A percentile compares a stretch with the other conserved stretches of the same genome.
Conservation (phyloP, 345 rosid species). For the Dovyalis caffra region DNA sequence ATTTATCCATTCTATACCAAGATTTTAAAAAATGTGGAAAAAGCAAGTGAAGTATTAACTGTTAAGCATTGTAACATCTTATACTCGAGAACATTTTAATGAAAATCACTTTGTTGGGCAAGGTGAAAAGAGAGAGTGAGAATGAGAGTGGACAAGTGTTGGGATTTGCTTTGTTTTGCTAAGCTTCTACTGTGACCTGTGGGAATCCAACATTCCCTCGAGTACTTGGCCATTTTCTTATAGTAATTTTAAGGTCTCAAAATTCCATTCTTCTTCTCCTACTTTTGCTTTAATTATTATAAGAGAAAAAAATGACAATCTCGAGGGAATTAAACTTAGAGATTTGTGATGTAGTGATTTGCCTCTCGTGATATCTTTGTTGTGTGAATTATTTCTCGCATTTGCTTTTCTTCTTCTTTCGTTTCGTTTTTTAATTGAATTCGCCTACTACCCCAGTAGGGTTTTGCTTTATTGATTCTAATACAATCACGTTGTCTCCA, state of each 20-base stretch:
- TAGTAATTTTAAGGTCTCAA: conserved; percentile 7
- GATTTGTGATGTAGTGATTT: conserved; percentile 30
- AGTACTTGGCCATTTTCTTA: conserved; percentile 24
- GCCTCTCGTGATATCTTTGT: conserved; percentile 34
- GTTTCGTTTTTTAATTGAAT: not conserved
- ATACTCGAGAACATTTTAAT: conserved; percentile 9
- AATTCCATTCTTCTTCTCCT: conserved; percentile 20
- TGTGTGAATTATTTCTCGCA: conserved; percentile 30
- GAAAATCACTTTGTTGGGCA: conserved; percentile 25
- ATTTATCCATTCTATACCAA: conserved; percentile 2
- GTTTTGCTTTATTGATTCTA: conserved; percentile 41
- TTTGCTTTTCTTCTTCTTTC: not conserved
- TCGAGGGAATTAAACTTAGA: conserved; percentile 38
- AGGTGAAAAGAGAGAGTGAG: conserved; percentile 13
- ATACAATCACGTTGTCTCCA: conserved; percentile 36
- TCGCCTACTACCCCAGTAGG: conserved; percentile 14
- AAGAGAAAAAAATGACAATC: conserved; percentile 38
- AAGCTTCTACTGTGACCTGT: conserved; percentile 29
- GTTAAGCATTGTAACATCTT: conserved; percentile 28
- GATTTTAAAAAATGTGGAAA: not conserved
- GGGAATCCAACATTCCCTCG: conserved; percentile 58
- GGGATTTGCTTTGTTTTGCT: conserved; percentile 32
- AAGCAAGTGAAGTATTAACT: conserved; percentile 26
- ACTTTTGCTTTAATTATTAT: conserved; percentile 17
- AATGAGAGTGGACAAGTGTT: not conserved